phyloP scores from a whole-genome alignment of 768 basidiomycete genomes.

The Tricholoma saponaceum region DNA sequence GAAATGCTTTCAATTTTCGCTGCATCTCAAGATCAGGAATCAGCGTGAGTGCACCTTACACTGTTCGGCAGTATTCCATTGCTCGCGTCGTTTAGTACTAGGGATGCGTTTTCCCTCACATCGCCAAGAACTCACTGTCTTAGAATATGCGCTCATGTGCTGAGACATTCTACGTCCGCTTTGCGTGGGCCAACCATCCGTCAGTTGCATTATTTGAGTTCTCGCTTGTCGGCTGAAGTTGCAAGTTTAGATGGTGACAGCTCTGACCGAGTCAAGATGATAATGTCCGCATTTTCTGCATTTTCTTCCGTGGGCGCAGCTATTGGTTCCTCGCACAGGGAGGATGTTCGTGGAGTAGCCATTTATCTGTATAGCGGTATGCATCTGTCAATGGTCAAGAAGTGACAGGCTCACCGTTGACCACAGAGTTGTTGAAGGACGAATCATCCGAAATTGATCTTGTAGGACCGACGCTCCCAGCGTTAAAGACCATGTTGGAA shows the following conservation, averaged over 20 bases:
- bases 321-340: slow-evolving; percentile 51
- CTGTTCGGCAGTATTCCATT: neutral
- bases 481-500: slow-evolving; percentile 72
- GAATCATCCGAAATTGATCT: slow-evolving; percentile 79
- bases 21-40: slow-evolving; percentile 27
- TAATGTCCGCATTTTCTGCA: slow-evolving; percentile 58
- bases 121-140: slow-evolving; percentile 65
- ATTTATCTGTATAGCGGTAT: slow-evolving; percentile 77
- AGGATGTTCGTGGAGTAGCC: slow-evolving; percentile 77
- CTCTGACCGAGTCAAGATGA: slow-evolving; percentile 57
- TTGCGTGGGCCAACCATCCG: slow-evolving; percentile 49
- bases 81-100: slow-evolving; percentile 14
- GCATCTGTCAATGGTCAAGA: slow-evolving; percentile 8
- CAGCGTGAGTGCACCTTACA: slow-evolving; percentile 16
- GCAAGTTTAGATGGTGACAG: slow-evolving; percentile 43
- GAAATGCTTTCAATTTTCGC: slow-evolving; percentile 65
- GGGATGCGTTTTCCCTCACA: slow-evolving; percentile 37
- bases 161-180: slow-evolving; percentile 67
- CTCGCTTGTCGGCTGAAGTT: neutral
- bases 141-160: slow-evolving; percentile 75
- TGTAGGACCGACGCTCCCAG: slow-evolving; percentile 74
- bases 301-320: slow-evolving; percentile 57
- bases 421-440: slow-evolving; percentile 75
- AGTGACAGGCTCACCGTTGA: neutral
- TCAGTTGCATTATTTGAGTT: slow-evolving; percentile 22